Conservation (phyloP, 148 eudicot species). For the Cornus controversa region DNA sequence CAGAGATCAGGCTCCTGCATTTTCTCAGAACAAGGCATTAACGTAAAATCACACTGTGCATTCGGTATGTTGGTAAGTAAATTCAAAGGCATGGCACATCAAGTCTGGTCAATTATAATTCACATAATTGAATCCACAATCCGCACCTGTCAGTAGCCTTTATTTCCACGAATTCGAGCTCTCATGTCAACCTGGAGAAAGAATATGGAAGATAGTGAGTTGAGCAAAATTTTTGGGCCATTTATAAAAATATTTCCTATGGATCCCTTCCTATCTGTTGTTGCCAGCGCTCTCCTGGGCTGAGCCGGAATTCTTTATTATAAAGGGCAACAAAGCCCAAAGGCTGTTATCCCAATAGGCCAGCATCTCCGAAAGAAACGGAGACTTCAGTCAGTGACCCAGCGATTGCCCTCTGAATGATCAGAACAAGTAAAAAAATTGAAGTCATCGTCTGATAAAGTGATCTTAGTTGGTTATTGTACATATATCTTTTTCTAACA, state of each 20-base stretch:
- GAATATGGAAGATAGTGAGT: neutral
- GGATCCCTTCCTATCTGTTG: neutral
- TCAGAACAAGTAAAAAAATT: no score
- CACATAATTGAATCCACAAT: neutral
- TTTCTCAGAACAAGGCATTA: neutral
- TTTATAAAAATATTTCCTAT: neutral
- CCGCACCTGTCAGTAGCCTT: constrained; percentile 54
- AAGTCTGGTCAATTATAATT: neutral
- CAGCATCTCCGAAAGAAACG: no score
- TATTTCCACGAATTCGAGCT: constrained; percentile 88
- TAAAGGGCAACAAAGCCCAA: neutral
- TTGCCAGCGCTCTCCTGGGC: neutral
- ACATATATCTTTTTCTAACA: neutral
- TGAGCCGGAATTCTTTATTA: neutral
- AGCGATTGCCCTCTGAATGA: no score
- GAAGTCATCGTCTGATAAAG: neutral
- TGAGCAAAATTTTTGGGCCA: neutral
- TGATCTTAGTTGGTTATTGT: neutral
- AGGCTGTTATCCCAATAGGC: no score
- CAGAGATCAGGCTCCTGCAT: neutral
- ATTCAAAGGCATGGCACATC: neutral
- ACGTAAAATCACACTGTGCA: neutral
- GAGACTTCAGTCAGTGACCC: no score
- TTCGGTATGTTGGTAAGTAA: neutral
- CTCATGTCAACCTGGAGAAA: constrained; percentile 83